Base-by-base conservation (phyloP, 192 early-diverging fungal genomes). In the Backusella macrospora region DNA sequence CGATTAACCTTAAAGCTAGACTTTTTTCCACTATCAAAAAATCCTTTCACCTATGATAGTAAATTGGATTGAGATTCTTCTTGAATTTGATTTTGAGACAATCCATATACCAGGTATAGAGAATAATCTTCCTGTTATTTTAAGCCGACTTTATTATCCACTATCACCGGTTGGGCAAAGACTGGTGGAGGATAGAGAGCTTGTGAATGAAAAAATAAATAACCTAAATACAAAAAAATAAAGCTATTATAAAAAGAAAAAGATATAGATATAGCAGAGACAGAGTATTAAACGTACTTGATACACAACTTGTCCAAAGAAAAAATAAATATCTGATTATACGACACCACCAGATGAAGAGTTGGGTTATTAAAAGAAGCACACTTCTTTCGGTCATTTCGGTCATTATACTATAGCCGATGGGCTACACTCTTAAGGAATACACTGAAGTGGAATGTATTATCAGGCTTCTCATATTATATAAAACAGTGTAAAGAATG, bases 361-460 rank as follows among this genome's bases (percentile, higher is more conserved):
- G 18, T 64, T 48, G 49, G 10, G 4, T 26, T 76, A 4, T 14
- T 76, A 42, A 10, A 65, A n/a, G 40, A 64, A 21, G n/a, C 49
- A 26, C 79, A 80, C n/a, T 73, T 49, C 49, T 6, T 46, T 73
- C 5, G 79, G 74, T 16, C 79, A 80, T 23, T 65, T 76, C n/a
- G 79, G 79, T 5, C 29, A 67, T 21, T 48, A 67, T n/a, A 71
- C 71, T 15, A 80, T 76, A 47, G 79, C 73, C 4, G 76, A 73
- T 2, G 52, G 13, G 9, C 48, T 80, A 21, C 79, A 80, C 29
- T 18, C 21, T 7, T 15, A 67, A 37, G 67, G 71, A 6, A 44
- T 76, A 13, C 71, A 75, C 8, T 80, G 79, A 74, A 52, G 55
- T 3, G 44, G 70, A 2, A 45, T 80, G 21, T 47, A 44, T 21